Base-by-base conservation (phyloP, 371 early-diverging fungal species). In the Syncephalis fuscata region DNA sequence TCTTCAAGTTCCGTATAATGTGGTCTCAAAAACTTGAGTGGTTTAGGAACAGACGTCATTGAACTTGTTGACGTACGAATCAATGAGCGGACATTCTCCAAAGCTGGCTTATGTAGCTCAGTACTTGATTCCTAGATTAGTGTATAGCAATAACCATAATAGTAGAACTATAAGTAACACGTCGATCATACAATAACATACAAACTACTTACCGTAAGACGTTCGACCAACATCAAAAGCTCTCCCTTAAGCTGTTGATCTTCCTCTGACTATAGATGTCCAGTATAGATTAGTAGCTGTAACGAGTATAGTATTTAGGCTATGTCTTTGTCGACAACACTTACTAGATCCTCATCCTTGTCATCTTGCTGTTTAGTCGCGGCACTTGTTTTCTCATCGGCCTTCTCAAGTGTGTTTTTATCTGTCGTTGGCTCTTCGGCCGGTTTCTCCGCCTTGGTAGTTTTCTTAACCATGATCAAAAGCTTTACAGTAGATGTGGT, bases 31-130 rank as follows among this genome's bases (percentile, higher is more conserved):
- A 83, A 97, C 67, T 97, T 97, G 54, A 97, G 74, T 9, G 96
- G 95, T 60, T 97, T 97, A 21, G 98, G 96, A 5, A 96, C 98
- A 19, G 94, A 87, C 3, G 98, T 94, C 96, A 97, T 94, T 36
- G 98, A 95, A 51, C 82, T 83, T 0, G 94, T 89, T 3, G 93
- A 82, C 17, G 92, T 89, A 50, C 88, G 83, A 60, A 97, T 91
- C 38, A 85, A 57, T 15, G 83, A 85, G 54, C 85, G 79, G 36
- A 97, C 65, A 43, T 78, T 75, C 56, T 92, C 90, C 50, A 96
- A 73, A 14, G 94, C 74, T 26, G 89, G 80, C 52, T 75, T 74
- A 63, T 92, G 78, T 39, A 92, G 74, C 23, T 73, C 65, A 39
- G 58, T 65, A 40, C 88, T 24, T 27, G 17, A 25, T n/a, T 42